A percentile compares a stretch with the other conserved stretches of the same genome.
phyloP scores from a whole-genome alignment of 805 yeast genomes.

The Wickerhamiella siamensis region DNA sequence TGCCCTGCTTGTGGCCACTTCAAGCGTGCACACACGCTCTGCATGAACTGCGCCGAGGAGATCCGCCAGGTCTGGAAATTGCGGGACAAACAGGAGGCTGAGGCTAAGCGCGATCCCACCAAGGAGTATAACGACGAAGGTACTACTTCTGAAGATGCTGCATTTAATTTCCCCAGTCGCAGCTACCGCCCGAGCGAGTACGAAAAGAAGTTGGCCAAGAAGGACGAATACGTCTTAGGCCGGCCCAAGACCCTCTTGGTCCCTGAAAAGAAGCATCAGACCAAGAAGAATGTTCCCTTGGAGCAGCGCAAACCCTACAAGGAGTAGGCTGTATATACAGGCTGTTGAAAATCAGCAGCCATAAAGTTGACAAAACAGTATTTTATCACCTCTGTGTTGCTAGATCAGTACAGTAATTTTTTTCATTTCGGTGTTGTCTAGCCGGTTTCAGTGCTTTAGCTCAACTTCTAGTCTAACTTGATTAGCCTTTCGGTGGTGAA shows the following conservation, averaged over 20 bases:
- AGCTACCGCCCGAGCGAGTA: constrained; percentile 23
- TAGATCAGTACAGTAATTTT: too few species aligned
- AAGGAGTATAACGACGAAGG: constrained; percentile 17
- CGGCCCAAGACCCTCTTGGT: constrained; percentile 45
- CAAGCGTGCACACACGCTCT: constrained; percentile 78
- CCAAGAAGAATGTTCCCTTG: constrained; percentile 1
- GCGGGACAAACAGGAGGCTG: constrained; percentile 14
- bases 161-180: constrained; percentile 20
- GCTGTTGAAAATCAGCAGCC: too few species aligned
- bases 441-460: too few species aligned
- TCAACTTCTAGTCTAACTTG: too few species aligned
- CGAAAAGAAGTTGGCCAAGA: constrained; percentile 33
- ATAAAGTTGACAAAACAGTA: too few species aligned
- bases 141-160: constrained; percentile 13
- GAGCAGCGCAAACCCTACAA: constrained; percentile 2
- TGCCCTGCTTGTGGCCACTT: constrained; percentile 94
- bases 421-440: too few species aligned
- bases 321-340: neutral
- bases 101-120: constrained; percentile 12
- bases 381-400: too few species aligned
- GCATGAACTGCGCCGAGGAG: constrained; percentile 84
- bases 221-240: constrained; percentile 40
- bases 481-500: too few species aligned
- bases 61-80: constrained; percentile 59
- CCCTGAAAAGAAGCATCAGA: constrained; percentile 19